phyloP scores from a whole-genome alignment of 208 protist species.

The Borovskyia barvae region DNA sequence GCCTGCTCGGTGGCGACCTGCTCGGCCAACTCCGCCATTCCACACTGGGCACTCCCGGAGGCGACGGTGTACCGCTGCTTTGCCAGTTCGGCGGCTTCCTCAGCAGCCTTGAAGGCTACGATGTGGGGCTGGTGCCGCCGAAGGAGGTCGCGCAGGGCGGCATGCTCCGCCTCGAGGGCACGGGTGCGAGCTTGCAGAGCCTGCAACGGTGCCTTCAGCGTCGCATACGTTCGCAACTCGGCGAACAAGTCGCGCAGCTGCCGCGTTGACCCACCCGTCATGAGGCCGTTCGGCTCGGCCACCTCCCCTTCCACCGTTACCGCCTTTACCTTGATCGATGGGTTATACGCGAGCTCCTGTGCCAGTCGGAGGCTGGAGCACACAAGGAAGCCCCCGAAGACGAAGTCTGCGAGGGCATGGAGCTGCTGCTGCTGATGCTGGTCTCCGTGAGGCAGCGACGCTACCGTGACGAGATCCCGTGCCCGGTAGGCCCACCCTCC shows the following conservation, averaged over 20 bases:
- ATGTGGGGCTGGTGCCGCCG: constrained; percentile 39
- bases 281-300: constrained; percentile 96
- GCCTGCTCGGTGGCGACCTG: constrained; percentile 31
- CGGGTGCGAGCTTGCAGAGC: constrained; percentile 36
- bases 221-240: constrained; percentile 46
- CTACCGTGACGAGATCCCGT: constrained; percentile 17
- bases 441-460: not conserved
- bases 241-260: constrained; percentile 75
- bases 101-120: constrained; percentile 52
- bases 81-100: constrained; percentile 45
- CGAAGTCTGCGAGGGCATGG: constrained; percentile 68
- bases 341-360: constrained; percentile 85
- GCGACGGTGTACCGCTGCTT: constrained; percentile 48
- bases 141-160: constrained; percentile 38
- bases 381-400: constrained; percentile 97
- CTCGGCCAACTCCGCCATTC: constrained; percentile 33
- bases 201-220: constrained; percentile 51
- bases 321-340: constrained; percentile 67
- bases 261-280: constrained; percentile 94
- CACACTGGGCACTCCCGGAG: constrained; percentile 13
- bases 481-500: constrained; percentile 22
- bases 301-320: constrained; percentile 99
- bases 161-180: constrained; percentile 42
- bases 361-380: constrained; percentile 85
- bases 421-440: constrained; percentile 2